phyloP scores from a whole-genome alignment of 2,329 filamentous ascomycete species.

The Escovopsis sp. region DNA sequence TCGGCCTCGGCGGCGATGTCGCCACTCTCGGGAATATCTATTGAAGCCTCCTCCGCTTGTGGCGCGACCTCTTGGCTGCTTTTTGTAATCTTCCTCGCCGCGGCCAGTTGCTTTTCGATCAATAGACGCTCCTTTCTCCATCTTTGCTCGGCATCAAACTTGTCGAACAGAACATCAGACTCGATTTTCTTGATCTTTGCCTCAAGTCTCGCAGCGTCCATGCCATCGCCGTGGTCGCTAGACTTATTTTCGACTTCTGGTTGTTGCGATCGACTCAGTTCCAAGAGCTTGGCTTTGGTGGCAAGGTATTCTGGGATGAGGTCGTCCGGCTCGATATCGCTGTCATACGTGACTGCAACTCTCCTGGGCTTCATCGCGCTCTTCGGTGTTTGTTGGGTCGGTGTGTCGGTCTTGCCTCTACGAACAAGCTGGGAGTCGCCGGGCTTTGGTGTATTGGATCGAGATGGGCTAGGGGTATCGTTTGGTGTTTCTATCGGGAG shows the following conservation, averaged over 20 bases:
- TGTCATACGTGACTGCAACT: slow-evolving; percentile 39
- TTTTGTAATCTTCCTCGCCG: slow-evolving; percentile 25
- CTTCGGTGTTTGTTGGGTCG: slow-evolving; percentile 13
- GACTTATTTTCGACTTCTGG: slow-evolving; percentile 5
- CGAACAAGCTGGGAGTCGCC: slow-evolving; percentile 12
- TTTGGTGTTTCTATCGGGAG: slow-evolving; percentile 27
- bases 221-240: slow-evolving; percentile 16
- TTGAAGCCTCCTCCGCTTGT: slow-evolving; percentile 20
- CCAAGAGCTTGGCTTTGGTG: slow-evolving; percentile 54
- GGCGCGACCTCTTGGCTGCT: slow-evolving; percentile 9
- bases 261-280: slow-evolving; percentile 19
- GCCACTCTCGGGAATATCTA: slow-evolving; percentile 1
- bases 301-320: slow-evolving; percentile 64
- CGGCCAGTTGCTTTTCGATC: slow-evolving; percentile 47
- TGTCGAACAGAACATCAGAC: slow-evolving; percentile 63
- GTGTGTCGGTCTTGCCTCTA: slow-evolving; percentile 20
- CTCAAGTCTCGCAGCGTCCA: slow-evolving; percentile 49
- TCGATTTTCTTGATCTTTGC: slow-evolving; percentile 66
- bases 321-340: slow-evolving; percentile 61
- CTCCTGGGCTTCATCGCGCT: slow-evolving; percentile 24
- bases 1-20: slow-evolving; percentile 43
- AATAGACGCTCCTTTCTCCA: slow-evolving; percentile 47
- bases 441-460: slow-evolving; percentile 33
- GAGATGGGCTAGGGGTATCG: slow-evolving; percentile 35
- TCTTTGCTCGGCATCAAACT: slow-evolving; percentile 44